A percentile compares a stretch with the other conserved stretches of the same genome.
Conservation (phyloP, 2,329 filamentous ascomycete species). For the Exophiala sp. region DNA sequence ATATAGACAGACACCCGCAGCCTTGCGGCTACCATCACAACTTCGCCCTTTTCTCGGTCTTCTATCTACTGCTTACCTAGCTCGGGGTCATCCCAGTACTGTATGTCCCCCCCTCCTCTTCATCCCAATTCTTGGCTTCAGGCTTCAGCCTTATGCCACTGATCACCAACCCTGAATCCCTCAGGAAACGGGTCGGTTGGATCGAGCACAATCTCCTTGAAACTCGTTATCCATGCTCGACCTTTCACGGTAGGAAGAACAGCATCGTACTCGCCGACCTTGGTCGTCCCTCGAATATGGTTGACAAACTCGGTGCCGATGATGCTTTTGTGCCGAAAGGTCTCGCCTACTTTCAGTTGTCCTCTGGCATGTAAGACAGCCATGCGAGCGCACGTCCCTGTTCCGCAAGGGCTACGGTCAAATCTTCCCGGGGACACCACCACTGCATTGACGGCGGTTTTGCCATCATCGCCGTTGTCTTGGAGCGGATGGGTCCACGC, state of each 20-base stretch:
- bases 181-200: constrained; percentile 42
- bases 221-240: constrained; percentile 44
- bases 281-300: constrained; percentile 36
- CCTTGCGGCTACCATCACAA: too few relatives aligned
- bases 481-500: constrained; percentile 37
- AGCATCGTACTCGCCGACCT: constrained; percentile 38
- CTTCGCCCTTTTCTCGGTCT: too few relatives aligned
- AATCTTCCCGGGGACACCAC: constrained; percentile 44
- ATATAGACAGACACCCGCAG: too few relatives aligned
- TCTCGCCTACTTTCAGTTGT: constrained; percentile 35
- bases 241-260: constrained; percentile 41
- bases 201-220: constrained; percentile 42
- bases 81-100: too few relatives aligned
- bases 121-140: background rate
- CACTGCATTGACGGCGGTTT: constrained; percentile 38
- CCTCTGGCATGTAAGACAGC: constrained; percentile 42
- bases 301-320: constrained; percentile 42
- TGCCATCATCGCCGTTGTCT: constrained; percentile 22
- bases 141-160: constrained; percentile 10
- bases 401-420: constrained; percentile 45
- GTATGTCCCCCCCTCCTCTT: too few relatives aligned
- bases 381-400: constrained; percentile 42
- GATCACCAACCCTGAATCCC: constrained; percentile 38
- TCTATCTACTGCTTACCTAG: too few relatives aligned
- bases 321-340: constrained; percentile 39